phyloP scores from a whole-genome alignment of 2,329 filamentous ascomycete genomes.

The Diaporthe ilicicola region DNA sequence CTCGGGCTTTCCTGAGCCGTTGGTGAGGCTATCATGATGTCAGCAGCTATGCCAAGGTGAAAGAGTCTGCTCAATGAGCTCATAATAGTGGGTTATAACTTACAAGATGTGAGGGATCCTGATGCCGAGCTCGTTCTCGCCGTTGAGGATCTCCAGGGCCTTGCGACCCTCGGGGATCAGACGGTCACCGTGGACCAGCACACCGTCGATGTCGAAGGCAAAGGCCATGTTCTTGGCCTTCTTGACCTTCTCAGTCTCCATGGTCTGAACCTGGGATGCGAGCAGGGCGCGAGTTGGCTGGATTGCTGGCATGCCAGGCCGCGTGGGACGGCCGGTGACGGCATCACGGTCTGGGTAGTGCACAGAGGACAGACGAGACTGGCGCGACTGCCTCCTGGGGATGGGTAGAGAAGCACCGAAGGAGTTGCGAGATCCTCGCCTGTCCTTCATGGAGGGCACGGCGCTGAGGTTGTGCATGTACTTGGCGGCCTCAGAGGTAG shows the following conservation, averaged over 20 bases:
- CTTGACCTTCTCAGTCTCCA: slow-evolving; percentile 70
- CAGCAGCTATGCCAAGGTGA: not conserved
- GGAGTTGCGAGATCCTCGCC: slow-evolving; percentile 77
- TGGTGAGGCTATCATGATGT: slow-evolving; percentile 61
- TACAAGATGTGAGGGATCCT: slow-evolving; percentile 77
- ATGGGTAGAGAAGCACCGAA: slow-evolving; percentile 79
- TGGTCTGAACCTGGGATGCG: slow-evolving; percentile 74
- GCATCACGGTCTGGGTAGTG: slow-evolving; percentile 49
- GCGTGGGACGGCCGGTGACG: slow-evolving; percentile 52
- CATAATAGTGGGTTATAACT: not conserved
- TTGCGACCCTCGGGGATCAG: slow-evolving; percentile 73
- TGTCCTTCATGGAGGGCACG: slow-evolving; percentile 72
- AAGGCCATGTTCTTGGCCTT: slow-evolving; percentile 84
- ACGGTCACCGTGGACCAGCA: slow-evolving; percentile 76
- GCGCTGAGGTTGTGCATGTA: slow-evolving; percentile 80
- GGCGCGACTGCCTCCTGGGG: slow-evolving; percentile 70
- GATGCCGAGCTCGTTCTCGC: slow-evolving; percentile 80
- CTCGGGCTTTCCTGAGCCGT: slow-evolving; percentile 78
- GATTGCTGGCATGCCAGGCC: slow-evolving; percentile 66
- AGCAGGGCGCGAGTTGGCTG: slow-evolving; percentile 73
- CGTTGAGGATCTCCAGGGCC: slow-evolving; percentile 75
- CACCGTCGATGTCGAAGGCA: slow-evolving; percentile 82
- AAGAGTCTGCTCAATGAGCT: not conserved
- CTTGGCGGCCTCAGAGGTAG: slow-evolving; percentile 71
- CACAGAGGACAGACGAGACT: slow-evolving; percentile 72